Evolutionary conservation across 108 stramenopile genomes (phyloP).

Genomic region (Conticribra weissflogii): DNA sequence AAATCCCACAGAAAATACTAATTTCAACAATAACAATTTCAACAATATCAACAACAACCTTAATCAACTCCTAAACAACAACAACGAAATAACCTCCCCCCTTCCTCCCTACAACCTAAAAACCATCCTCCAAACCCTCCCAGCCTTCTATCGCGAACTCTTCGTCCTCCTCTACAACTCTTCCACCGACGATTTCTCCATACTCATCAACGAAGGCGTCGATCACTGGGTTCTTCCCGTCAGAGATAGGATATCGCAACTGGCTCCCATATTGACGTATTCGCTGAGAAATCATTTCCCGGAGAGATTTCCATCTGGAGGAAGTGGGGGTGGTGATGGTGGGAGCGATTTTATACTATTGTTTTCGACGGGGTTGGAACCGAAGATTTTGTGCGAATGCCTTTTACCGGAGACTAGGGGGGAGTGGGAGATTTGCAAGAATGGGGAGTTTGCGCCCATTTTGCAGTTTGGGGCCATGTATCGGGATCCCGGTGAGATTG

Average conservation of each 20-base stretch:
- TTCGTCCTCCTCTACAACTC: constrained; percentile 25
- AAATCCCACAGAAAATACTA: no score
- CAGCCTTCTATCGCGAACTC: constrained; percentile 22
- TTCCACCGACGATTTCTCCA: constrained; percentile 12
- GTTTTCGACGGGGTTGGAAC: constrained; percentile 20
- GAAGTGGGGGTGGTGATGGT: not conserved
- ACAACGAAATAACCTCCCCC: not conserved
- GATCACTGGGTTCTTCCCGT: constrained; percentile 6
- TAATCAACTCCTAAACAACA: no score
- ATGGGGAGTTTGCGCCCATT: constrained; percentile 25
- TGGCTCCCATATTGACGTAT: constrained; percentile 24
- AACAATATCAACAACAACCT: not conserved
- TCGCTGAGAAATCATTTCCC: constrained; percentile 29
- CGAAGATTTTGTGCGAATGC: constrained; percentile 16
- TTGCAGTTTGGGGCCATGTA: constrained; percentile 34
- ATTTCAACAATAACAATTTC: not conserved
- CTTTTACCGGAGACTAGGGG: not conserved
- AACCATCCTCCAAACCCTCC: constrained; percentile 14
- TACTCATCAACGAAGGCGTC: constrained; percentile 22
- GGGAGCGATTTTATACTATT: constrained; percentile 15
- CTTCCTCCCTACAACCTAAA: constrained; percentile 12
- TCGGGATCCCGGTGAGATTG: constrained; percentile 4
- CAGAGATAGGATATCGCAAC: constrained; percentile 9
- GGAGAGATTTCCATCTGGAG: constrained; percentile 20
- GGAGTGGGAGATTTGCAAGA: not conserved